phyloP scores from a whole-genome alignment of 2,329 filamentous ascomycete species.

The Tolypocladium capitatum region DNA sequence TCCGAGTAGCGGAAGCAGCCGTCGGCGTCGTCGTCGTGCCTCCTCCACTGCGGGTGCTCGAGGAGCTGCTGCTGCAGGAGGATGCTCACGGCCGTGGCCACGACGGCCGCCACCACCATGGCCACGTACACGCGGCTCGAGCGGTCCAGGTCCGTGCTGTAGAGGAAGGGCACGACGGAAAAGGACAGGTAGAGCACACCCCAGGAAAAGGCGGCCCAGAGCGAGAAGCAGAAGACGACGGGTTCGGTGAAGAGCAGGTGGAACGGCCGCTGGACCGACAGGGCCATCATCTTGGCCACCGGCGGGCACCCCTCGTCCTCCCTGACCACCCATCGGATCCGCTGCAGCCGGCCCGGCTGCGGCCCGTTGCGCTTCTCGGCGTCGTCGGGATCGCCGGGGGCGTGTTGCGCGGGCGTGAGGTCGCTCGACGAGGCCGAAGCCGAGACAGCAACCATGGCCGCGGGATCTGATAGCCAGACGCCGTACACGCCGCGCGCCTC shows the following conservation, averaged over 20 bases:
- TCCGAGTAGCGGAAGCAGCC: conserved; percentile 10
- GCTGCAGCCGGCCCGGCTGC: conserved; percentile 12
- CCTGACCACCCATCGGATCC: conserved; percentile 69
- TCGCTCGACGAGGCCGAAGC: conserved; percentile 10
- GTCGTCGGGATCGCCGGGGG: too few relatives aligned
- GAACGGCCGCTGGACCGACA: conserved; percentile 68
- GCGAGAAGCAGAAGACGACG: conserved; percentile 72
- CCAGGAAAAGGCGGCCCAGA: conserved; percentile 88
- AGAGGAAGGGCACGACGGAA: conserved; percentile 66
- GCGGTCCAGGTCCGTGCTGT: conserved; percentile 49
- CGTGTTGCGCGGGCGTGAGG: too few relatives aligned
- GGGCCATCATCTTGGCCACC: conserved; percentile 53
- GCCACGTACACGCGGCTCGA: conserved; percentile 61
- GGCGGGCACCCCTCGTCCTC: conserved; percentile 64
- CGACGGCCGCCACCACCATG: conserved; percentile 51
- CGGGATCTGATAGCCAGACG: conserved; percentile 21
- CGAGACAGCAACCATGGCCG: conserved; percentile 1
- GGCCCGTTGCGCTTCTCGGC: background rate
- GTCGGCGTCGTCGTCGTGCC: conserved; percentile 6
- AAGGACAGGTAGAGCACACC: conserved; percentile 79
- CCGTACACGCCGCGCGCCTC: conserved; percentile 50
- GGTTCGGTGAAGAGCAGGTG: conserved; percentile 63
- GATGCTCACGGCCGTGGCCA: conserved; percentile 58
- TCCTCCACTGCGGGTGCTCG: conserved; percentile 24
- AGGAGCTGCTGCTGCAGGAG: conserved; percentile 57